Evolutionary conservation across 257 asterid species (phyloP).

Genomic region (Lycium barbarum): DNA sequence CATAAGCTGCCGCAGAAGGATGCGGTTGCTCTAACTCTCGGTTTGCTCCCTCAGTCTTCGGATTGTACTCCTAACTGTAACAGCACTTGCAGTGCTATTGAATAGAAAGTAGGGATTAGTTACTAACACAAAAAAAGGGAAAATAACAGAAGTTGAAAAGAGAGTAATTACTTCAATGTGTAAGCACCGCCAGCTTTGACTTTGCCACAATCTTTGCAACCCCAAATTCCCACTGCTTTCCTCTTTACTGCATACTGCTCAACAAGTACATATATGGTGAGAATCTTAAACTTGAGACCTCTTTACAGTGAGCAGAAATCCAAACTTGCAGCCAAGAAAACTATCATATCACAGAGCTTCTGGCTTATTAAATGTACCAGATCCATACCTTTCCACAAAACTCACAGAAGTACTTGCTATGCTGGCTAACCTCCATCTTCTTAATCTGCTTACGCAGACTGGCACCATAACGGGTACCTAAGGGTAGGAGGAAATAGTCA

Average conservation of each 20-base stretch:
- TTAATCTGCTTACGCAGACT: slow-evolving; percentile 75
- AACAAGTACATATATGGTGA: not conserved
- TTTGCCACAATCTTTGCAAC: slow-evolving; percentile 29
- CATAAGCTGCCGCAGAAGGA: not conserved
- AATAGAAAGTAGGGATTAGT: not conserved
- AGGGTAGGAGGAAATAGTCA: not conserved
- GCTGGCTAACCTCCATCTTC: slow-evolving; percentile 44
- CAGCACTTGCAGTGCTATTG: slow-evolving; percentile 27
- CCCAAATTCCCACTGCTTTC: slow-evolving; percentile 32
- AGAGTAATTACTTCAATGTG: slow-evolving; percentile 24
- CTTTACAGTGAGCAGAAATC: not conserved
- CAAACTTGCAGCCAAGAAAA: not conserved
- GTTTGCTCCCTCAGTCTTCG: slow-evolving; percentile 30
- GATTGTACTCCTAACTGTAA: slow-evolving; percentile 29
- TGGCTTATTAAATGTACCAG: not conserved
- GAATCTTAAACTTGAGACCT: not conserved
- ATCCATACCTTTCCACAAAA: slow-evolving; percentile 63
- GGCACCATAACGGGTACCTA: slow-evolving; percentile 80
- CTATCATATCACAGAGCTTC: not conserved
- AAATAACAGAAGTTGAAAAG: not conserved
- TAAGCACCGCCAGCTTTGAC: slow-evolving; percentile 30
- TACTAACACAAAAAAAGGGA: not conserved
- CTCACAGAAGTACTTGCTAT: slow-evolving; percentile 70
- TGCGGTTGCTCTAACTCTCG: slow-evolving; percentile 11
- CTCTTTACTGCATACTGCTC: slow-evolving; percentile 27